These are phyloP conservation scores for Pseudomonodictys pantanalensis DNA, from an alignment of 495 filamentous ascomycete genomes.

Conservation along the genomic window DNA sequence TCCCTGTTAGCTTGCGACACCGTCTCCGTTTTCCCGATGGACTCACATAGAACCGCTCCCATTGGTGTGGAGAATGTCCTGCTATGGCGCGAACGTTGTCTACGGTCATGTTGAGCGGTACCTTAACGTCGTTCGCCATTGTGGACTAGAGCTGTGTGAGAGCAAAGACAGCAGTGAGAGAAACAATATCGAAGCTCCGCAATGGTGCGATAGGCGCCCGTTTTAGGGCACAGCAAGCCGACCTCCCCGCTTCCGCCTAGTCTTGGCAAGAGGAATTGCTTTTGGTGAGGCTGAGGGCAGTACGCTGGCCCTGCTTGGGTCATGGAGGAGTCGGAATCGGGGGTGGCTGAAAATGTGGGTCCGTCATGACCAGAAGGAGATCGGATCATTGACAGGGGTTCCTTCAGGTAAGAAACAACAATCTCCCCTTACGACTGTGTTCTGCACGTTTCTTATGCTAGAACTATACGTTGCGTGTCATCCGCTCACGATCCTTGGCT, in stretches of 20 bases:
- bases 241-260: slow-evolving; percentile 29
- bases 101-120: slow-evolving; percentile 24
- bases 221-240: slow-evolving; percentile 33
- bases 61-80: slow-evolving; percentile 25
- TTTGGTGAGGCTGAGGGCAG: slow-evolving; percentile 31
- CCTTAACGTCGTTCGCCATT: no score
- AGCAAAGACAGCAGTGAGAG: no score
- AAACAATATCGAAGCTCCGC: slow-evolving; percentile 10
- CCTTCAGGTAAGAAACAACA: slow-evolving; percentile 9
- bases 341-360: slow-evolving; percentile 27
- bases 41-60: slow-evolving; percentile 33
- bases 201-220: slow-evolving; percentile 21
- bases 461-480: slow-evolving; percentile 21
- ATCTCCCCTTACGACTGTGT: slow-evolving; percentile 13
- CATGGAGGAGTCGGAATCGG: slow-evolving; percentile 30
- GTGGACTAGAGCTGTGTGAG: no score
- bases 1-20: not conserved
- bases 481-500: slow-evolving; percentile 9
- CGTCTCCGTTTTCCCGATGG: not conserved
- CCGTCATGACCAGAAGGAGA: slow-evolving; percentile 16
- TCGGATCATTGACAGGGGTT: slow-evolving; percentile 20
- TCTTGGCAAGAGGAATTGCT: slow-evolving; percentile 29
- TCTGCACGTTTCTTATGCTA: slow-evolving; percentile 9
- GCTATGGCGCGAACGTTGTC: slow-evolving; percentile 13
- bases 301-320: slow-evolving; percentile 28